phyloP scores from a whole-genome alignment of 352 stramenopile genomes.

The Aphanomyces cochlioides region DNA sequence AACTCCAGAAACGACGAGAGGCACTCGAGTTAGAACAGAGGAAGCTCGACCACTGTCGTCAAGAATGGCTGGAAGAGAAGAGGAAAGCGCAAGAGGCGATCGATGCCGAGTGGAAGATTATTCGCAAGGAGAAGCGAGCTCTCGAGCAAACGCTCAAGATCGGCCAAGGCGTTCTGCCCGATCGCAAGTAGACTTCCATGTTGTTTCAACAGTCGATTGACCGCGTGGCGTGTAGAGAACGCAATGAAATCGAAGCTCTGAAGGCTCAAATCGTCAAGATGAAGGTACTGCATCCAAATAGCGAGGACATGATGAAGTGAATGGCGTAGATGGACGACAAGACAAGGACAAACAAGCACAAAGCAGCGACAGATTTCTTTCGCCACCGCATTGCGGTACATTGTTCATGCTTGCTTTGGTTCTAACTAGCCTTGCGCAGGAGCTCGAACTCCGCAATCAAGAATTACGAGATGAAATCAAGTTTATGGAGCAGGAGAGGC shows the following conservation, averaged over 20 bases:
- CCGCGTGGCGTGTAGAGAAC: conserved; percentile 41
- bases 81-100: conserved; percentile 64
- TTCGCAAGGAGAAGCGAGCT: conserved; percentile 8
- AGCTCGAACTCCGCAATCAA: conserved; percentile 71
- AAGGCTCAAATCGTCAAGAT: conserved; percentile 83
- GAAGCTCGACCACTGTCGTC: conserved; percentile 62
- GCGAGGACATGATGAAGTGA: neutral
- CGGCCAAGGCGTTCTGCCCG: conserved; percentile 32
- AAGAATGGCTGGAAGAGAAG: conserved; percentile 55
- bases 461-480: conserved; percentile 71
- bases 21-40: conserved; percentile 45
- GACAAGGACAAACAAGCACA: conserved; percentile 50
- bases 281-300: conserved; percentile 31
- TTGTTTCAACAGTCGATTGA: conserved; percentile 41
- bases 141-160: conserved; percentile 28
- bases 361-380: conserved; percentile 60
- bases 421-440: conserved; percentile 36
- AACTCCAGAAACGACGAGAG: conserved; percentile 50
- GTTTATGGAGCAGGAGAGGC: conserved; percentile 68
- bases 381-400: conserved; percentile 48
- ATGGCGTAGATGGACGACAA: conserved; percentile 50
- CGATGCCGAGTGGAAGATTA: conserved; percentile 58
- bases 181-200: conserved; percentile 71
- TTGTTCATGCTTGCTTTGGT: neutral
- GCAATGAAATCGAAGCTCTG: conserved; percentile 58